phyloP scores from a whole-genome alignment of 2,329 filamentous ascomycete genomes.

The Stagonosporopsis rhizophila region DNA sequence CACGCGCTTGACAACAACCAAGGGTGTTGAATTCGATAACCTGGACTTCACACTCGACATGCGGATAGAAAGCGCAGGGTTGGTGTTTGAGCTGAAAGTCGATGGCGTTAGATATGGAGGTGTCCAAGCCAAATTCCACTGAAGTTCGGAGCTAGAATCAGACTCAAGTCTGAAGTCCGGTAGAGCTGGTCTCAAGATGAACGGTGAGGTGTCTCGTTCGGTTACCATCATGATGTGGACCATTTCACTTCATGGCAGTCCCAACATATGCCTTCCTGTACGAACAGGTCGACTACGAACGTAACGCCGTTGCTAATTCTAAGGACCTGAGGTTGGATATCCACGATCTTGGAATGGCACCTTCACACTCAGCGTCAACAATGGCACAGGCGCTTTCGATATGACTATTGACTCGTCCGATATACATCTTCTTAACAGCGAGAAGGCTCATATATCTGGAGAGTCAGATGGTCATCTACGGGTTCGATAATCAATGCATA shows the following conservation, averaged over 20 bases:
- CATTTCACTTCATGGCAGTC: background rate
- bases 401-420: background rate
- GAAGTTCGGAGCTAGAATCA: conserved; percentile 16
- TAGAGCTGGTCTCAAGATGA: background rate
- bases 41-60: conserved; percentile 84
- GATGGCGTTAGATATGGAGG: conserved; percentile 78
- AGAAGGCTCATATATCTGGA: background rate
- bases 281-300: background rate
- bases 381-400: background rate
- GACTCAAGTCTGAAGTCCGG: background rate
- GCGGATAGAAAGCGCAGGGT: conserved; percentile 77
- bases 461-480: background rate
- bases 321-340: background rate
- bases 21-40: conserved; percentile 82
- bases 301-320: background rate
- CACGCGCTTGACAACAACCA: conserved; percentile 77
- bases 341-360: background rate
- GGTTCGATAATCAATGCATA: no score
- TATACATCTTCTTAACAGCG: no score
- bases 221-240: background rate
- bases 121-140: conserved; percentile 81
- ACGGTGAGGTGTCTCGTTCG: no score
- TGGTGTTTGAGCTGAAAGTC: conserved; percentile 80
- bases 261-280: background rate
- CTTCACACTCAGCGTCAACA: background rate